These are phyloP conservation scores for Rhynchospora pubera DNA, from an alignment of 176 grass and related monocot genomes.

Conservation along the genomic window DNA sequence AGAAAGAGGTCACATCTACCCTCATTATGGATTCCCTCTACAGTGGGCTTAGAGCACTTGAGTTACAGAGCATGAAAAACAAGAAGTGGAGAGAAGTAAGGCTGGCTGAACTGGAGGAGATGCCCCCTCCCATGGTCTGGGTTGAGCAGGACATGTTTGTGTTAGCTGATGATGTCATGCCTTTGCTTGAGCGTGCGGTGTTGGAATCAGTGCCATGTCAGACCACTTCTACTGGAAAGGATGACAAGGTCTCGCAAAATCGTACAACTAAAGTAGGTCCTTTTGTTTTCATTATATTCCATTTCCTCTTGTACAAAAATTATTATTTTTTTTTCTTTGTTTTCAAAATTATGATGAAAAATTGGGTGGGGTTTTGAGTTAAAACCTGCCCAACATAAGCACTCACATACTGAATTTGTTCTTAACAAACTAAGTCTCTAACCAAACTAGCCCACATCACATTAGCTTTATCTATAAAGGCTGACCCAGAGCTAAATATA, in stretches of 20 bases:
- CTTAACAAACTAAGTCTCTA: not conserved
- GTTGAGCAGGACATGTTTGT: constrained; percentile 71
- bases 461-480: not conserved
- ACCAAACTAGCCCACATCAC: not conserved
- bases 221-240: constrained; percentile 50
- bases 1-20: constrained; percentile 92
- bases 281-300: constrained; percentile 20
- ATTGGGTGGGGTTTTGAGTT: constrained; percentile 10
- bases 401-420: not conserved
- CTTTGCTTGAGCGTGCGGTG: constrained; percentile 56
- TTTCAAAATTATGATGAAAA: constrained; percentile 1
- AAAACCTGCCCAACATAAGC: constrained; percentile 1
- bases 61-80: constrained; percentile 42
- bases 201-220: constrained; percentile 63
- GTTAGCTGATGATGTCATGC: constrained; percentile 76
- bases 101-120: constrained; percentile 41
- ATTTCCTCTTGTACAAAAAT: constrained; percentile 5
- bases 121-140: constrained; percentile 51
- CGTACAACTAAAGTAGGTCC: constrained; percentile 51
- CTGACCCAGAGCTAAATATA: not conserved
- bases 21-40: constrained; percentile 88
- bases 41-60: constrained; percentile 58
- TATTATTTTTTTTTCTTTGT: not conserved
- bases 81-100: constrained; percentile 48
- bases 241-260: constrained; percentile 74